Percentiles rank a stretch among this genome's conserved stretches.
Conservation (phyloP, 306 rosid species). For the Quercus variabilis region DNA sequence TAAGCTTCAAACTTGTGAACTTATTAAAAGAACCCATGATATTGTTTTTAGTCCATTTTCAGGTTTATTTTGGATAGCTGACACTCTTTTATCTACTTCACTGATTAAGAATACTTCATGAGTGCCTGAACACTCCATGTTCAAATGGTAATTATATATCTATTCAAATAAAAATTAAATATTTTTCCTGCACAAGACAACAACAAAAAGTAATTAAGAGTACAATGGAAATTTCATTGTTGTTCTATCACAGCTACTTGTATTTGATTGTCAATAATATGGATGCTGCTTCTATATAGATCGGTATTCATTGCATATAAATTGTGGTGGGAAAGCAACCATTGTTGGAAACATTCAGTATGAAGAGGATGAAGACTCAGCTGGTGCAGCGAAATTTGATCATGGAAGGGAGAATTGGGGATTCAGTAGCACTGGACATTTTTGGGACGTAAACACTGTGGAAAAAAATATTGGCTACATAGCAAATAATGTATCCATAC, state of each 20-base stretch:
- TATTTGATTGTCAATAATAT: not conserved
- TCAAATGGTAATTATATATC: slow-evolving; percentile 9
- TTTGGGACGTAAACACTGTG: slow-evolving; percentile 26
- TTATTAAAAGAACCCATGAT: not conserved
- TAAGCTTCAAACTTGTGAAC: not conserved
- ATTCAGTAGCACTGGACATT: too few relatives aligned
- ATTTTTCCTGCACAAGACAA: too few relatives aligned
- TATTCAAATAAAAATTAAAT: not conserved
- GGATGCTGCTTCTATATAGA: not conserved
- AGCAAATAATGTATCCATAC: slow-evolving; percentile 16
- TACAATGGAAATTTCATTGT: too few relatives aligned
- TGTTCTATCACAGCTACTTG: too few relatives aligned
- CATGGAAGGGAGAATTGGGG: too few relatives aligned
- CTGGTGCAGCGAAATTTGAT: too few relatives aligned
- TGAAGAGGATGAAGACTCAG: too few relatives aligned
- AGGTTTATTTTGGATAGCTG: not conserved
- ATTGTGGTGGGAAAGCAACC: too few relatives aligned
- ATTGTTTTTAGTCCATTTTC: not conserved
- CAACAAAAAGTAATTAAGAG: not conserved
- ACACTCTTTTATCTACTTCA: not conserved
- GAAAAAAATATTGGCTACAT: slow-evolving; percentile 18
- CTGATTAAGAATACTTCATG: not conserved
- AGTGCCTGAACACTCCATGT: slow-evolving; percentile 10
- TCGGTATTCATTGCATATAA: too few relatives aligned
- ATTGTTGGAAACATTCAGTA: too few relatives aligned